Evolutionary conservation across 2,329 filamentous ascomycete genomes (phyloP), one percentile per base, ranked within the genome.

Genomic region (Delphinella strobiligena): DNA sequence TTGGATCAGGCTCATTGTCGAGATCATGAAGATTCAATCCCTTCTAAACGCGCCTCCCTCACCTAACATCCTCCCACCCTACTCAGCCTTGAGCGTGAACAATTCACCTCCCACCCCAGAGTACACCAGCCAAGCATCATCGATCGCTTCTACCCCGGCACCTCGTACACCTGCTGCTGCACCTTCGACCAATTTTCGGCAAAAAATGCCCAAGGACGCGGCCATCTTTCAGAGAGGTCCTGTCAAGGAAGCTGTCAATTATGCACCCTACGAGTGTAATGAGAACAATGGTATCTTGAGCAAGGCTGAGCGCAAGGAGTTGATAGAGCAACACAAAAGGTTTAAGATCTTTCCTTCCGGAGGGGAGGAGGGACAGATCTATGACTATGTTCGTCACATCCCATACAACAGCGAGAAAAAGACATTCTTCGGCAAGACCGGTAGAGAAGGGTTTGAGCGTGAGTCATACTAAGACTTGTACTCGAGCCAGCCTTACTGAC

Each of bases 371-470:
- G 52, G 51, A 9, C 38, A 48, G 34, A 77, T 79, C 40, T 60
- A 52, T n/a, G 62, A 70, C 44, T 63, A 60, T 16, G 53, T 55
- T 8, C 56, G 63, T 31, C 86, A 89, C 52, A 93, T 95, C 43
- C 89, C 89, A 0, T 96, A 96, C 62, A 88, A 86, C 54, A 94
- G 88, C 56, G 83, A 86, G 49, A 96, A 95, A 68, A 93, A 93
- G 60, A 74, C 80, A 44, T 93, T 95, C 52, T 74, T 79, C 46
- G 75, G 80, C 47, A 93, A 85, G 66, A 96, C 89, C 3, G 85
- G 86, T 1, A 71, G 87, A 39, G 84, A 93, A 50, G 82, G 80
- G 45, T 93, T 95, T 50, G 82, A 95, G 71, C 83, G 89, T 91
- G 66, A 53, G 64, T 51, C 7, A 41, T 34, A 35, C 31, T 27